phyloP scores from a whole-genome alignment of 176 grass and related monocot genomes.

The Puccinellia tenuiflora region DNA sequence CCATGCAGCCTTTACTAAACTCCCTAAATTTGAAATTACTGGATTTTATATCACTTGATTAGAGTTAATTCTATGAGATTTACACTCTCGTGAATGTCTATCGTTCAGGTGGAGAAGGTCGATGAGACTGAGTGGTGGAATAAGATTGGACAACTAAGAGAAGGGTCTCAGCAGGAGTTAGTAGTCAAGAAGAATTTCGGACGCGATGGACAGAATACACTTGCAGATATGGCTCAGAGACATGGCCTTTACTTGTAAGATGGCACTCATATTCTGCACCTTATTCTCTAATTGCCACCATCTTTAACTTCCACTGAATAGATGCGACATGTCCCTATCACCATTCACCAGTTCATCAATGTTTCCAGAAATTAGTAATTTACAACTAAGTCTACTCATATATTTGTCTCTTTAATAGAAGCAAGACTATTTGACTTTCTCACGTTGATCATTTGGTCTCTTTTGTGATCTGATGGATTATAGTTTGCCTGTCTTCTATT shows the following conservation, averaged over 20 bases:
- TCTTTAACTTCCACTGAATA: conserved; percentile 8
- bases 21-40: background rate
- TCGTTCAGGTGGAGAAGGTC: conserved; percentile 76
- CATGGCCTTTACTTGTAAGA: conserved; percentile 88
- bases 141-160: conserved; percentile 68
- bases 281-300: background rate
- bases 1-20: background rate
- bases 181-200: conserved; percentile 85
- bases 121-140: conserved; percentile 89
- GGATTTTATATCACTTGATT: background rate
- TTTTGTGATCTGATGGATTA: conserved; percentile 24
- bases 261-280: background rate
- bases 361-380: background rate
- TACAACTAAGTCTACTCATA: background rate
- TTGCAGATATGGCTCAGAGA: conserved; percentile 75
- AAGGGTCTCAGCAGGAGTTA: conserved; percentile 73
- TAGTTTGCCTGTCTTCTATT: conserved; percentile 25
- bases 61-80: background rate
- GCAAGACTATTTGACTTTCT: background rate
- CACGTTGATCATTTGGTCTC: background rate
- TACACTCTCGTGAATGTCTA: background rate
- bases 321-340: conserved; percentile 2
- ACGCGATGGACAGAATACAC: conserved; percentile 75
- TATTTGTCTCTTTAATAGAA: background rate
- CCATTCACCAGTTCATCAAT: background rate